Evolutionary conservation across 768 basidiomycete genomes (phyloP).

Genomic region (Mycena alexandri): DNA sequence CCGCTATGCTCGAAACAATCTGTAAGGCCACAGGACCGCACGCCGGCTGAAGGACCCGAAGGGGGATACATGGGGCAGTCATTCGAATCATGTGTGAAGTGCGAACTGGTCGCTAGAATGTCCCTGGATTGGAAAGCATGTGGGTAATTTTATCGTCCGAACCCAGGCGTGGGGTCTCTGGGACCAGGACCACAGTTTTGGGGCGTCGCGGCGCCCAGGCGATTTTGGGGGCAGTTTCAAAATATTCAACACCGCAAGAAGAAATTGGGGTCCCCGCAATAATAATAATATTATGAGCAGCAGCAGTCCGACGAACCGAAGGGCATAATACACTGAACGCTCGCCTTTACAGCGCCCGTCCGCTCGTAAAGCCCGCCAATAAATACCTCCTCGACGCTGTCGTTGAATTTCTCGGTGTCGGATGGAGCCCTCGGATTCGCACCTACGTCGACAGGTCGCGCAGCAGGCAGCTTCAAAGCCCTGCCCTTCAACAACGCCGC

Average conservation of each 20-base stretch:
- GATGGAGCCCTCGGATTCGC: too few relatives aligned
- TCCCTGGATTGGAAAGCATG: background rate
- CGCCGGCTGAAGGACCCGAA: too few relatives aligned
- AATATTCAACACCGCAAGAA: background rate
- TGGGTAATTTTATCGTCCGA: background rate
- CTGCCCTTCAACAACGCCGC: too few relatives aligned
- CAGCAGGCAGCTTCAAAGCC: too few relatives aligned
- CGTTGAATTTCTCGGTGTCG: too few relatives aligned
- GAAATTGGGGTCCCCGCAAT: background rate
- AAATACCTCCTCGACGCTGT: too few relatives aligned
- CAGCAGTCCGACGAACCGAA: too few relatives aligned
- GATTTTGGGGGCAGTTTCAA: background rate
- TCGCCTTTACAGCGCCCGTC: too few relatives aligned
- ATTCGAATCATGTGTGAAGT: background rate
- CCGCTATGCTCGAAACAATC: background rate
- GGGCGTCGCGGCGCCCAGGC: background rate
- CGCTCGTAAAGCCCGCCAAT: too few relatives aligned
- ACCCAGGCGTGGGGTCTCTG: background rate
- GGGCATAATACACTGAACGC: too few relatives aligned
- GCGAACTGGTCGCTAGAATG: background rate
- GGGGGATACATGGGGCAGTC: background rate
- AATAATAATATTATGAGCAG: too few relatives aligned
- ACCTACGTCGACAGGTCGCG: too few relatives aligned
- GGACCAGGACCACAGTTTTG: slow-evolving; percentile 3
- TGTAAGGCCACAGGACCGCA: background rate